A percentile compares a stretch with the other conserved stretches of the same genome.
phyloP scores from a whole-genome alignment of 371 early-diverging fungal species.

The Actinomortierella wolfii region DNA sequence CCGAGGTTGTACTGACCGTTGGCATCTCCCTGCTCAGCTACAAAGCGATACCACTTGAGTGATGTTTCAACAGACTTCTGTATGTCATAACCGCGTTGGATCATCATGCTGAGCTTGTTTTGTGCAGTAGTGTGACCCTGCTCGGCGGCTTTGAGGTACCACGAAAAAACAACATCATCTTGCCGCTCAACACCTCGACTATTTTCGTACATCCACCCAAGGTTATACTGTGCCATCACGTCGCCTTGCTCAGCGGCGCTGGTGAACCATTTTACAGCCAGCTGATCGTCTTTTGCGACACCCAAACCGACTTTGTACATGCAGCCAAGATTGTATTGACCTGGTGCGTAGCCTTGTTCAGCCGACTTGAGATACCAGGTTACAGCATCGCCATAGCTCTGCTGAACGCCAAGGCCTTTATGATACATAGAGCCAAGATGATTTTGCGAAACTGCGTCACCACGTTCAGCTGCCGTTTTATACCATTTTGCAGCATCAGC shows the following conservation, averaged over 20 bases:
- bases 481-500: slow-evolving; percentile 74
- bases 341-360: slow-evolving; percentile 1
- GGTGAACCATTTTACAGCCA: slow-evolving; percentile 55
- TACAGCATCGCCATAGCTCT: slow-evolving; percentile 66
- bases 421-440: slow-evolving; percentile 86
- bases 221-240: slow-evolving; percentile 55
- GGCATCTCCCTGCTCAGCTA: slow-evolving; percentile 75
- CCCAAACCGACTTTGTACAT: slow-evolving; percentile 67
- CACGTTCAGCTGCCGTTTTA: slow-evolving; percentile 62
- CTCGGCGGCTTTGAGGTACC: slow-evolving; percentile 66
- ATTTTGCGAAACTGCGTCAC: slow-evolving; percentile 77
- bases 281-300: slow-evolving; percentile 36
- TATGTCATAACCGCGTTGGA: slow-evolving; percentile 78
- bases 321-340: slow-evolving; percentile 59
- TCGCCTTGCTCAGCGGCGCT: slow-evolving; percentile 44
- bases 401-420: slow-evolving; percentile 77
- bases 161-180: slow-evolving; percentile 65
- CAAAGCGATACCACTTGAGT: slow-evolving; percentile 65
- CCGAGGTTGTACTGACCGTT: slow-evolving; percentile 84
- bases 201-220: slow-evolving; percentile 73
- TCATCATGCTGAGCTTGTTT: slow-evolving; percentile 82
- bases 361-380: slow-evolving; percentile 41
- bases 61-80: slow-evolving; percentile 61
- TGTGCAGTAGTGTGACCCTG: slow-evolving; percentile 69
- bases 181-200: slow-evolving; percentile 67